These are phyloP conservation scores for Tricladium varicosporioides DNA, from an alignment of 2,329 filamentous ascomycete species.

Conservation along the genomic window DNA sequence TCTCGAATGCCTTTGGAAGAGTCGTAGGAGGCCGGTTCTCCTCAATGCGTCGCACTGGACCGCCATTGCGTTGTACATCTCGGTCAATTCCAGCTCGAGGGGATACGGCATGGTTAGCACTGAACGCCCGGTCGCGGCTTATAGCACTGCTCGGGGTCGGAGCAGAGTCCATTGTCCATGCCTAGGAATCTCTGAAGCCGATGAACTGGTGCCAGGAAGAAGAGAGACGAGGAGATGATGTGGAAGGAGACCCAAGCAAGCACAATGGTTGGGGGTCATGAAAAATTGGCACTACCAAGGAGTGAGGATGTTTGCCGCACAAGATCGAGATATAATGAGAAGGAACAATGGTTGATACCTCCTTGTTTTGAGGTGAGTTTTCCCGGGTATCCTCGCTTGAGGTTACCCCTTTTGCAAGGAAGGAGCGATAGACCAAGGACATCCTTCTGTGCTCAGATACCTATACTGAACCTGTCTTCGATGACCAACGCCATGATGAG, in stretches of 20 bases:
- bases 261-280: not conserved
- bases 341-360: not conserved
- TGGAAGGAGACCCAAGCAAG: not conserved
- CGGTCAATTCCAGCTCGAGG: slow-evolving; percentile 19
- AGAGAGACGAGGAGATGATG: not conserved
- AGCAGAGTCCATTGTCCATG: slow-evolving; percentile 26
- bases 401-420: too few relatives aligned
- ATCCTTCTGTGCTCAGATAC: too few relatives aligned
- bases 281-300: not conserved
- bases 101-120: slow-evolving; percentile 13
- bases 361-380: too few relatives aligned
- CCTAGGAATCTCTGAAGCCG: slow-evolving; percentile 3
- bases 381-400: too few relatives aligned
- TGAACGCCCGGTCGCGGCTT: slow-evolving; percentile 14
- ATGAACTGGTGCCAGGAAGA: not conserved
- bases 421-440: too few relatives aligned
- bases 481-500: too few relatives aligned
- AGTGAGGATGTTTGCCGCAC: not conserved
- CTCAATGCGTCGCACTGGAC: slow-evolving; percentile 40
- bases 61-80: slow-evolving; percentile 28
- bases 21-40: slow-evolving; percentile 41
- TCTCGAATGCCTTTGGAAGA: slow-evolving; percentile 54
- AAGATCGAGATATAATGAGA: not conserved
- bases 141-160: slow-evolving; percentile 10
- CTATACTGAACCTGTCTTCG: too few relatives aligned